A percentile compares a stretch with the other conserved stretches of the same genome.
Evolutionary conservation across 2,329 filamentous ascomycete genomes (phyloP).

Genomic region (Penicillium decumbens): DNA sequence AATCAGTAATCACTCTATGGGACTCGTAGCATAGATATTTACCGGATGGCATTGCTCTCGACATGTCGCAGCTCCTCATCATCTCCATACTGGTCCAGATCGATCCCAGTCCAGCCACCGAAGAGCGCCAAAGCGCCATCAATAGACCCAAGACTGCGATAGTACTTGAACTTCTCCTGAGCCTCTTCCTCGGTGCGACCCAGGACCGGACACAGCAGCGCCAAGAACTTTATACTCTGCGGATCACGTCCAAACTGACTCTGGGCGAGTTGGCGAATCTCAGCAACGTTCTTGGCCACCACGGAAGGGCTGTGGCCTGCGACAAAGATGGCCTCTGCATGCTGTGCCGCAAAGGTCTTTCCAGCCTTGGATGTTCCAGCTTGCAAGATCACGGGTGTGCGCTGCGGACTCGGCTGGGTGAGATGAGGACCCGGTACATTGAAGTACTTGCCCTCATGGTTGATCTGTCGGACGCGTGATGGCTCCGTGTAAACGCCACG

Average conservation of each 20-base stretch:
- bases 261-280: constrained; percentile 56
- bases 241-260: constrained; percentile 55
- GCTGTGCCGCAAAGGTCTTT: constrained; percentile 62
- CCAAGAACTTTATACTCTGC: constrained; percentile 61
- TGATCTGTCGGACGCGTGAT: constrained; percentile 58
- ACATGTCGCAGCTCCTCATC: constrained; percentile 60
- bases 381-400: constrained; percentile 65
- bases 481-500: constrained; percentile 58
- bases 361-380: constrained; percentile 64
- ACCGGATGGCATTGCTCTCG: constrained; percentile 58
- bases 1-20: neutral
- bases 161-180: constrained; percentile 58
- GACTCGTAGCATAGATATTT: constrained; percentile 7
- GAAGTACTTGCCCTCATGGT: constrained; percentile 63
- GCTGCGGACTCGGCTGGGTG: constrained; percentile 61
- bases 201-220: constrained; percentile 61
- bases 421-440: constrained; percentile 62
- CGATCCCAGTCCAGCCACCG: constrained; percentile 69
- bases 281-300: constrained; percentile 58
- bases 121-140: constrained; percentile 68
- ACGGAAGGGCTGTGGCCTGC: constrained; percentile 61
- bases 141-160: constrained; percentile 56
- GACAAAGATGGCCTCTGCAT: constrained; percentile 68
- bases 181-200: constrained; percentile 64
- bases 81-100: constrained; percentile 57